These are phyloP conservation scores for Lasiodiplodia gonubiensis DNA, from an alignment of 2,329 filamentous ascomycete genomes.

Conservation along the genomic window DNA sequence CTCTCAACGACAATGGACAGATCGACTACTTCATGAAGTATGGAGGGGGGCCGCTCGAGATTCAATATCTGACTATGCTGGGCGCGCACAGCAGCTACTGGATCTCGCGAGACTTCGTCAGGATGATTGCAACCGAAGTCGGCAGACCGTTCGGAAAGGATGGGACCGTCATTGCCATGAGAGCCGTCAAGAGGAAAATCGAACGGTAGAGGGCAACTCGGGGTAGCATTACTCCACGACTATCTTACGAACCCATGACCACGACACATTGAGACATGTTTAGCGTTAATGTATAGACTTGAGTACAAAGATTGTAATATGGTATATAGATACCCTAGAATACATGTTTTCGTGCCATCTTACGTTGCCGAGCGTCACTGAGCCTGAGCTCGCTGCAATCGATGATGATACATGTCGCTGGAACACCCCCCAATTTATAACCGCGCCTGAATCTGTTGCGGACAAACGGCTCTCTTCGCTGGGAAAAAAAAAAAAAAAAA, in stretches of 20 bases:
- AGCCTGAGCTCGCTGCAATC: neutral
- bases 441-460: neutral
- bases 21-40: slow-evolving; percentile 88
- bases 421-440: neutral
- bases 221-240: neutral
- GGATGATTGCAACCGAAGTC: slow-evolving; percentile 87
- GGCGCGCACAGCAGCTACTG: slow-evolving; percentile 96
- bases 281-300: neutral
- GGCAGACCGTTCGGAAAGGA: slow-evolving; percentile 74
- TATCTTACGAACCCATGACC: slow-evolving; percentile 13
- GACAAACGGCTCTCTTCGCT: neutral
- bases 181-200: slow-evolving; percentile 59
- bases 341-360: neutral
- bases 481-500: too few relatives aligned
- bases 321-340: slow-evolving; percentile 17
- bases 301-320: slow-evolving; percentile 7
- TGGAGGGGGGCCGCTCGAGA: slow-evolving; percentile 84
- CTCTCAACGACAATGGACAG: slow-evolving; percentile 96
- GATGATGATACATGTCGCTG: neutral
- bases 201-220: neutral
- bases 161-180: slow-evolving; percentile 59
- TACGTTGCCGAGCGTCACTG: neutral
- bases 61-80: slow-evolving; percentile 97
- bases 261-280: neutral
- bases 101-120: slow-evolving; percentile 84